Evolutionary conservation across 176 grass and related monocot genomes (phyloP).

Genomic region (Bothriochloa decipiens): DNA sequence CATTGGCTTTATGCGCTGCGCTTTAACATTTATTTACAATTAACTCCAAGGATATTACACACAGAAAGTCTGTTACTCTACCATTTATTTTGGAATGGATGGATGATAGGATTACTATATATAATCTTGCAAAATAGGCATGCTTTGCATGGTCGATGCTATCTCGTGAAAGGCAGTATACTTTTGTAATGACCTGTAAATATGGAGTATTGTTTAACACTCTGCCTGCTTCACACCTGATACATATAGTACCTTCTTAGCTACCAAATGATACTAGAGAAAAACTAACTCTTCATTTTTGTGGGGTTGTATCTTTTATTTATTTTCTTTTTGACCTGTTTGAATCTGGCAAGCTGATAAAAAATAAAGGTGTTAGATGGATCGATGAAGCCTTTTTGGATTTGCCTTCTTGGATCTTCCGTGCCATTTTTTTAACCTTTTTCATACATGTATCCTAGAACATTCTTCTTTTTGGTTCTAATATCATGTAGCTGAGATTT

Average conservation of each 20-base stretch:
- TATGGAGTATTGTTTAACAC: not conserved
- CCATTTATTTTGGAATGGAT: not conserved
- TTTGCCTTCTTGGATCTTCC: not conserved
- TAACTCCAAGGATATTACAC: not conserved
- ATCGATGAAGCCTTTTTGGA: not conserved
- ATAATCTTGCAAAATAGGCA: not conserved
- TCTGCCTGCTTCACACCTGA: not conserved
- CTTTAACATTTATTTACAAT: not conserved
- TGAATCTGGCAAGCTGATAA: not conserved
- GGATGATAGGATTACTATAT: not conserved
- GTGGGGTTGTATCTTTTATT: not conserved
- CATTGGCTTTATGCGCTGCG: not conserved
- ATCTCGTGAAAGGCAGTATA: not conserved
- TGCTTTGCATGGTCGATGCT: not conserved
- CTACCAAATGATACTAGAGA: not conserved
- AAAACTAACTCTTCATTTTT: not conserved
- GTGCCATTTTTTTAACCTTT: not conserved
- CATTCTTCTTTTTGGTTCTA: slow-evolving; percentile 8
- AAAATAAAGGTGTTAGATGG: not conserved
- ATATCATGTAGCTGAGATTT: not conserved
- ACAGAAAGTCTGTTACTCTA: not conserved
- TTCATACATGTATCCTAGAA: not conserved
- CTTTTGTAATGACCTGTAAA: not conserved
- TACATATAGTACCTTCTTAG: not conserved
- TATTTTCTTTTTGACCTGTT: not conserved